Conservation (phyloP, 176 grass and related monocot species). For the Raddia distichophylla region DNA sequence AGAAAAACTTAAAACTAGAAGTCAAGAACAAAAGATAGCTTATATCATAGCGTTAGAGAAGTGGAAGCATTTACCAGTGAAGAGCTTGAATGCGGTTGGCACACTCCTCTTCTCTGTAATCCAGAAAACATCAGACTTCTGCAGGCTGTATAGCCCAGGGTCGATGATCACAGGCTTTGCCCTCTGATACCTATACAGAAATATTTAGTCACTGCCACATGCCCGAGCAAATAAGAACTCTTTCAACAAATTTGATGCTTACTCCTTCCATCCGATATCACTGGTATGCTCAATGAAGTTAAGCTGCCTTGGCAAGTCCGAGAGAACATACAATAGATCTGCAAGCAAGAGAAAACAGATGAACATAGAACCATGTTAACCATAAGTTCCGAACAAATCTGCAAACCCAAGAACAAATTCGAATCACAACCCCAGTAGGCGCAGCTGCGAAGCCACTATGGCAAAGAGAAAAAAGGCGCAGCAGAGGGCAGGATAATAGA, state of each 20-base stretch:
- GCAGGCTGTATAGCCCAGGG: constrained; percentile 82
- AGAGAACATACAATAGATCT: constrained; percentile 84
- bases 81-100: constrained; percentile 97
- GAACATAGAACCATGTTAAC: constrained; percentile 1
- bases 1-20: not conserved
- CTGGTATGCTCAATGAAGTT: constrained; percentile 98
- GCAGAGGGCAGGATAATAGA: not conserved
- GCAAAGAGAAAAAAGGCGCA: not conserved
- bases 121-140: constrained; percentile 98
- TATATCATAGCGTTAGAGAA: not conserved
- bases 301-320: constrained; percentile 79
- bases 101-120: constrained; percentile 88
- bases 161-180: constrained; percentile 97
- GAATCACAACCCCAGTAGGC: constrained; percentile 21
- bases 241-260: constrained; percentile 38
- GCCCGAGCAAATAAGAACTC: constrained; percentile 22
- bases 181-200: constrained; percentile 77
- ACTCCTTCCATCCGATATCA: constrained; percentile 99
- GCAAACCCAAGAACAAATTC: constrained; percentile 10
- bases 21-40: not conserved
- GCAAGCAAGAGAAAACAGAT: constrained; percentile 31
- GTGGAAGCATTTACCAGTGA: constrained; percentile 68
- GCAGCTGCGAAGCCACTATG: not conserved
- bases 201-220: constrained; percentile 27
- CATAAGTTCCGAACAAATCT: not conserved